phyloP scores from a whole-genome alignment of 2,329 filamentous ascomycete genomes.

The Fusarium austroafricanum region DNA sequence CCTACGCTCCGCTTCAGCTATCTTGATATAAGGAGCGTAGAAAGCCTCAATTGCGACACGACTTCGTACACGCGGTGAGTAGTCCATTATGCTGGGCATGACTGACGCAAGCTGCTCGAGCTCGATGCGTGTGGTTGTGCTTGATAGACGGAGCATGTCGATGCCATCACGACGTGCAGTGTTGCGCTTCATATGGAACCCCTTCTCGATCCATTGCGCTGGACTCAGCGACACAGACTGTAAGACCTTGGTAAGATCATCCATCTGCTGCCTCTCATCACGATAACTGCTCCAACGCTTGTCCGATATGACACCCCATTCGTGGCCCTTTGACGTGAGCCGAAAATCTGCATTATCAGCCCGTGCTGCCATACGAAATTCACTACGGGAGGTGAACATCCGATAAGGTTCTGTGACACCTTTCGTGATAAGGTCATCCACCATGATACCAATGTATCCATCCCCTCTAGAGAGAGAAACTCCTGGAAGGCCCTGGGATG shows the following conservation, averaged over 20 bases:
- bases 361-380: slow-evolving; percentile 92
- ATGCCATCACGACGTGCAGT: slow-evolving; percentile 76
- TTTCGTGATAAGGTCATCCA: slow-evolving; percentile 96
- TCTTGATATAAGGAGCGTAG: slow-evolving; percentile 87
- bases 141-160: slow-evolving; percentile 79
- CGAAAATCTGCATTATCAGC: slow-evolving; percentile 94
- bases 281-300: slow-evolving; percentile 78
- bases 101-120: slow-evolving; percentile 67
- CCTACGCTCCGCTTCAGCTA: slow-evolving; percentile 74
- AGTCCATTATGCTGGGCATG: slow-evolving; percentile 68
- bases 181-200: slow-evolving; percentile 77
- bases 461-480: slow-evolving; percentile 83
- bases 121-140: slow-evolving; percentile 56
- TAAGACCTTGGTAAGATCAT: slow-evolving; percentile 72
- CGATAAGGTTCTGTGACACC: slow-evolving; percentile 97
- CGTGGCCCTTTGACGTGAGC: slow-evolving; percentile 81
- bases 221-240: slow-evolving; percentile 67
- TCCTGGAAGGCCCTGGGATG: slow-evolving; percentile 72
- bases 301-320: slow-evolving; percentile 82
- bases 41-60: slow-evolving; percentile 84
- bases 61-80: slow-evolving; percentile 68
- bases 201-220: slow-evolving; percentile 74
- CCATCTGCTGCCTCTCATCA: slow-evolving; percentile 74
- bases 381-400: slow-evolving; percentile 97
- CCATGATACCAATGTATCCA: slow-evolving; percentile 98